A percentile compares a stretch with the other conserved stretches of the same genome.
Conservation (phyloP, 495 filamentous ascomycete species). For the Hyphodiscus hymeniophilus region DNA sequence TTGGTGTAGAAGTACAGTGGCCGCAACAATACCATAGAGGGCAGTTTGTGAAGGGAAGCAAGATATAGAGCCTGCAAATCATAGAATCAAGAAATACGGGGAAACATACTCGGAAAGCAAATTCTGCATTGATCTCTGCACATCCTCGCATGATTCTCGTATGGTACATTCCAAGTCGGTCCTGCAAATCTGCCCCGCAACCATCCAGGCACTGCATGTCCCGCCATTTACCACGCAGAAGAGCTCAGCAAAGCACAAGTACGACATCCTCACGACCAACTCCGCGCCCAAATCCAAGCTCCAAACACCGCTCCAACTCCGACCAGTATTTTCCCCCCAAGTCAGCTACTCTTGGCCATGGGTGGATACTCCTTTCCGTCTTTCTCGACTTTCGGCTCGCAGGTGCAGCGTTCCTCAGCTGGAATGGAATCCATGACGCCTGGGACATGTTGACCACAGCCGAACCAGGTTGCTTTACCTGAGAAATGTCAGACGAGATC, state of each 20-base stretch:
- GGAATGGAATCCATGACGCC: conserved; percentile 56
- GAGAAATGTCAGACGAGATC: not conserved
- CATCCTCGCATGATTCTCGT: not conserved
- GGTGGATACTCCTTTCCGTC: conserved; percentile 58
- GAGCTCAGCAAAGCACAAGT: not conserved
- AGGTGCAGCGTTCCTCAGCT: conserved; percentile 53
- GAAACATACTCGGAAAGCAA: not conserved
- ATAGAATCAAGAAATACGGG: not conserved
- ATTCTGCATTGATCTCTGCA: not conserved
- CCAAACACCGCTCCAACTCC: no score
- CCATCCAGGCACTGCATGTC: not conserved
- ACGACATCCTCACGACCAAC: not conserved
- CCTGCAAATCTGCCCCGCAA: not conserved
- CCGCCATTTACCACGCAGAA: not conserved
- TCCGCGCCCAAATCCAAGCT: not conserved
- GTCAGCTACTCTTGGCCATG: conserved; percentile 26
- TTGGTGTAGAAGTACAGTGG: conserved; percentile 49
- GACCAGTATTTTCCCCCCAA: not conserved
- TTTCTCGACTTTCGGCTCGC: conserved; percentile 50
- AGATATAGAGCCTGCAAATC: conserved; percentile 6
- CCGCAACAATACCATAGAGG: conserved; percentile 43
- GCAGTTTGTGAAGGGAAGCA: conserved; percentile 12
- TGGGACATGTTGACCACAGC: conserved; percentile 63
- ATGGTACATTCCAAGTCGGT: not conserved
- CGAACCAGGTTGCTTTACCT: conserved; percentile 64